Percentiles rank a stretch among this genome's conserved stretches.
Conservation (phyloP, 2,329 filamentous ascomycete species). For the Fusarium newnesense region DNA sequence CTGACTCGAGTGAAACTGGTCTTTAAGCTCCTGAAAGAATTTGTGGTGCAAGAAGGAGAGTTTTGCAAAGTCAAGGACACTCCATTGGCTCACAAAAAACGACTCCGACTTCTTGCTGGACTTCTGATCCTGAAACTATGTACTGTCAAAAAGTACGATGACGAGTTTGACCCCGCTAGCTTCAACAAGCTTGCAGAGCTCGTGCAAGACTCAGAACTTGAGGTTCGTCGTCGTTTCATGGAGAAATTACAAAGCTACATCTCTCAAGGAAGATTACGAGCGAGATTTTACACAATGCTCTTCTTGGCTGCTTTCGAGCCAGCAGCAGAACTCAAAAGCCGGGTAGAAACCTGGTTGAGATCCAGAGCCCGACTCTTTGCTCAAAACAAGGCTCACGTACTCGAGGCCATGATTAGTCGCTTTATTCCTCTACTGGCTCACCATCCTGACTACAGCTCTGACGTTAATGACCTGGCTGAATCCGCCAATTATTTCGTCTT, state of each 20-base stretch:
- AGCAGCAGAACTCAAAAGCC: constrained; percentile 74
- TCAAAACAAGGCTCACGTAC: constrained; percentile 67
- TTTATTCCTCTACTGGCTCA: constrained; percentile 90
- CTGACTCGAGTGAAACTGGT: constrained; percentile 73
- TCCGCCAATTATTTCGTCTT: constrained; percentile 91
- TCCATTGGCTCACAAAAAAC: constrained; percentile 79
- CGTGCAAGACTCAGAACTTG: constrained; percentile 78
- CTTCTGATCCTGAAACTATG: constrained; percentile 87
- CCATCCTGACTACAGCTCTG: constrained; percentile 85
- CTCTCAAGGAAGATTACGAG: constrained; percentile 73
- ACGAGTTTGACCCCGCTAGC: constrained; percentile 74
- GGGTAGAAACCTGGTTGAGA: constrained; percentile 87
- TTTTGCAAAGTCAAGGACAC: constrained; percentile 80
- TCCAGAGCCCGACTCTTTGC: constrained; percentile 77
- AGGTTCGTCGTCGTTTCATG: constrained; percentile 83
- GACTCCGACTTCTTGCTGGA: constrained; percentile 84
- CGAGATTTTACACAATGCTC: constrained; percentile 87
- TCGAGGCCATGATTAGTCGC: constrained; percentile 85
- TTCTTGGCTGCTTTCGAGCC: constrained; percentile 96
- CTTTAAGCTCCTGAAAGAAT: constrained; percentile 80
- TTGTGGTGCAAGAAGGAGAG: constrained; percentile 82
- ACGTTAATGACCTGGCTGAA: constrained; percentile 76
- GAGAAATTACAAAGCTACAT: constrained; percentile 92
- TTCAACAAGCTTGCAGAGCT: constrained; percentile 87
- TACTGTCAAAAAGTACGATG: constrained; percentile 78